phyloP scores from a whole-genome alignment of 768 basidiomycete species.

The Lactarius psammicola region DNA sequence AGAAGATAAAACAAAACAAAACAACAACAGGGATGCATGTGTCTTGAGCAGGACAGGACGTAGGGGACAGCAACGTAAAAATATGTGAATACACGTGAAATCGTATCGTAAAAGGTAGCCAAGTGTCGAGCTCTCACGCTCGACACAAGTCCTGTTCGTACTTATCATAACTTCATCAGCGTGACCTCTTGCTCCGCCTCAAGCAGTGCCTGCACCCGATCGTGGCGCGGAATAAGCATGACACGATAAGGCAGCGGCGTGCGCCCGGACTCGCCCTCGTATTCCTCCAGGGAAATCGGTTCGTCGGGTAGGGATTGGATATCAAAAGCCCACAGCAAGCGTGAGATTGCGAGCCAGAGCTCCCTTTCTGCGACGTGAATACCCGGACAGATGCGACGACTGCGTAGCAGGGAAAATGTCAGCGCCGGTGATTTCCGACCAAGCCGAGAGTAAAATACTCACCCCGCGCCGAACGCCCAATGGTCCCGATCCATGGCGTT shows the following conservation, averaged over 20 bases:
- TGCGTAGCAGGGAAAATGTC: constrained; percentile 4
- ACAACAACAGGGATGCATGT: not conserved
- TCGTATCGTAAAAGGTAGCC: not conserved
- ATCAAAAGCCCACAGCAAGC: constrained; percentile 49
- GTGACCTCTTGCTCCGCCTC: constrained; percentile 24
- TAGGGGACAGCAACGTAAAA: not conserved
- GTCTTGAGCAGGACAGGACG: not conserved
- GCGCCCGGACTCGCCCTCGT: constrained; percentile 47
- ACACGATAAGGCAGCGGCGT: constrained; percentile 46
- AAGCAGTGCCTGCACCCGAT: constrained; percentile 20
- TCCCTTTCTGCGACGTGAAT: constrained; percentile 48
- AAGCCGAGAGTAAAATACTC: constrained; percentile 21
- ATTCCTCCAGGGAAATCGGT: constrained; percentile 47
- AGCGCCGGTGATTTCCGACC: not conserved
- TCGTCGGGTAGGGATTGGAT: constrained; percentile 43
- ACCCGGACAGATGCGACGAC: constrained; percentile 44
- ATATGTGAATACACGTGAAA: not conserved
- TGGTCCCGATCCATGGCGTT: constrained; percentile 48
- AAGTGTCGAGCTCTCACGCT: not conserved
- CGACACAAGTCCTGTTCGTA: not conserved
- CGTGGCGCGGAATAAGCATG: constrained; percentile 30
- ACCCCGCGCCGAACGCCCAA: constrained; percentile 54
- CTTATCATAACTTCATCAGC: constrained; percentile 19
- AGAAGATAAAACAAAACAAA: not conserved
- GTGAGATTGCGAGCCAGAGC: constrained; percentile 45